Evolutionary conservation across 1,139 yeast species (phyloP).

Genomic region (Nematodospora anomalae): DNA sequence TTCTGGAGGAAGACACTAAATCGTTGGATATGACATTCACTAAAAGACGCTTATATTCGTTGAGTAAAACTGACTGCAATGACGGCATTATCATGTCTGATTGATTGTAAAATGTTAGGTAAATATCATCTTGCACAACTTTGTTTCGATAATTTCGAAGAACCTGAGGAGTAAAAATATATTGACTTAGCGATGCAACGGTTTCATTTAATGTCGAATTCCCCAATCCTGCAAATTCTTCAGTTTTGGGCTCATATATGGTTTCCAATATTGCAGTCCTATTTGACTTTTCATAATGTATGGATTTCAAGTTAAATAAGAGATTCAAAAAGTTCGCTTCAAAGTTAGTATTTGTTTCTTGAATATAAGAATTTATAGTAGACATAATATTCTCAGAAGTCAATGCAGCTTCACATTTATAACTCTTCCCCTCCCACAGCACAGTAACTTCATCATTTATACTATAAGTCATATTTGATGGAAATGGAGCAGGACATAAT

Average conservation of each 20-base stretch:
- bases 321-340: constrained; percentile 56
- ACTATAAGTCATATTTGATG: constrained; percentile 27
- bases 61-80: constrained; percentile 42
- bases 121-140: background rate
- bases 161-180: constrained; percentile 30
- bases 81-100: constrained; percentile 37
- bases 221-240: constrained; percentile 20
- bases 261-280: constrained; percentile 11
- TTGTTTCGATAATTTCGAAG: constrained; percentile 14
- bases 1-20: constrained; percentile 18
- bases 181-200: constrained; percentile 20
- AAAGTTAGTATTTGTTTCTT: constrained; percentile 53
- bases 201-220: constrained; percentile 31
- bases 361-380: constrained; percentile 38
- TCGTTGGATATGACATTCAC: constrained; percentile 34
- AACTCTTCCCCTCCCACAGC: constrained; percentile 29
- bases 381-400: constrained; percentile 40
- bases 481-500: constrained; percentile 61
- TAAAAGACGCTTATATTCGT: constrained; percentile 40
- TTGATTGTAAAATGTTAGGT: constrained; percentile 21
- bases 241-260: constrained; percentile 10
- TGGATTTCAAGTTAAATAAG: constrained; percentile 45
- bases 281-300: constrained; percentile 15
- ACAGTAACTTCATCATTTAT: constrained; percentile 15
- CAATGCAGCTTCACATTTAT: constrained; percentile 46